Evolutionary conservation across 495 filamentous ascomycete genomes (phyloP).

Genomic region (Ramalina intermedia): DNA sequence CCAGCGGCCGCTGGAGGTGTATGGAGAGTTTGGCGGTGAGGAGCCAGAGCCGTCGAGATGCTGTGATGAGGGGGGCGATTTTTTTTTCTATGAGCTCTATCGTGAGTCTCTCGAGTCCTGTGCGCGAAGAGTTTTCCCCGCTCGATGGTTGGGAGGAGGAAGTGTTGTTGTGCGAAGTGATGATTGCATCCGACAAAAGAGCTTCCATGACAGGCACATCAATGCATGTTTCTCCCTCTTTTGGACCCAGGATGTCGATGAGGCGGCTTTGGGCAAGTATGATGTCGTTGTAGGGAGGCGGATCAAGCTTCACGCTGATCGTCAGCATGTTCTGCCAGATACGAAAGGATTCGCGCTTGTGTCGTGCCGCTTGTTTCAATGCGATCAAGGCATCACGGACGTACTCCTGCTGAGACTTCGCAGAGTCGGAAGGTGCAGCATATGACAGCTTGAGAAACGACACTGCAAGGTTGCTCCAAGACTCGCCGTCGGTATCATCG

Average conservation of each 20-base stretch:
- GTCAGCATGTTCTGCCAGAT: slow-evolving; percentile 95
- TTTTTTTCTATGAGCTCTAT: slow-evolving; percentile 55
- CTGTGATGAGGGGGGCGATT: slow-evolving; percentile 71
- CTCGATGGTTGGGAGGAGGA: slow-evolving; percentile 19
- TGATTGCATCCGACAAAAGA: slow-evolving; percentile 54
- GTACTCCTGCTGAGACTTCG: slow-evolving; percentile 40
- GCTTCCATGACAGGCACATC: slow-evolving; percentile 57
- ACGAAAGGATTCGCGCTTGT: slow-evolving; percentile 69
- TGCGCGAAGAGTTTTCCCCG: slow-evolving; percentile 2
- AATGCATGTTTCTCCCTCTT: slow-evolving; percentile 59
- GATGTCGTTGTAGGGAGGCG: slow-evolving; percentile 62
- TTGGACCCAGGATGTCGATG: slow-evolving; percentile 55
- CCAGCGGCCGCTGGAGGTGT: slow-evolving; percentile 50
- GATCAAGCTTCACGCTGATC: slow-evolving; percentile 60
- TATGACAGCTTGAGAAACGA: slow-evolving; percentile 43
- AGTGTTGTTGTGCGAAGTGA: slow-evolving; percentile 11
- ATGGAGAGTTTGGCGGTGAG: slow-evolving; percentile 54
- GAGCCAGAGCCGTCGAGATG: slow-evolving; percentile 58
- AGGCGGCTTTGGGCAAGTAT: slow-evolving; percentile 56
- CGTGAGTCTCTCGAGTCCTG: slow-evolving; percentile 34
- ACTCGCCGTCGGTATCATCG: slow-evolving; percentile 79
- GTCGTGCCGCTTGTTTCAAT: slow-evolving; percentile 65
- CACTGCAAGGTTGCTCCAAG: slow-evolving; percentile 88
- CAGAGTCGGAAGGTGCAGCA: slow-evolving; percentile 24
- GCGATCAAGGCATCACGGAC: slow-evolving; percentile 63